A percentile compares a stretch with the other conserved stretches of the same genome.
Conservation (phyloP, 176 grass and related monocot species). For the Eragrostis nindensis region DNA sequence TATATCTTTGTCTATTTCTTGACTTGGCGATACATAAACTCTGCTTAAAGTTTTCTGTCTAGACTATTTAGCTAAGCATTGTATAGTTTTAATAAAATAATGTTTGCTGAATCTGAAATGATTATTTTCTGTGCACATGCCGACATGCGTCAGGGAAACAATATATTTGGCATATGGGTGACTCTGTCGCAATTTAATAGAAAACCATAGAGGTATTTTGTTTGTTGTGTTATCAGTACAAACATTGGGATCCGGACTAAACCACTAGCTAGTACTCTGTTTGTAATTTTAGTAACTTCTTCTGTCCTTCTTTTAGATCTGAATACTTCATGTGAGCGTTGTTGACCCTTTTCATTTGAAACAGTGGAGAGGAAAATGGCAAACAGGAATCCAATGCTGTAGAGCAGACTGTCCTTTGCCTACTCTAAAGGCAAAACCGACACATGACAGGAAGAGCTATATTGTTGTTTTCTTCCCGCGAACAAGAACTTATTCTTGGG, state of each 20-base stretch:
- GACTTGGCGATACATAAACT: background rate
- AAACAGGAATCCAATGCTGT: conserved; percentile 91
- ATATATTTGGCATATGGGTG: background rate
- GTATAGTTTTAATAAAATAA: background rate
- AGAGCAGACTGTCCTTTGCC: conserved; percentile 75
- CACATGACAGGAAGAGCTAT: conserved; percentile 84
- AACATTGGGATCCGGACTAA: background rate
- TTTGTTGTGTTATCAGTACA: conserved; percentile 20
- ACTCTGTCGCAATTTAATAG: conserved; percentile 7
- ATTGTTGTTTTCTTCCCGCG: conserved; percentile 93
- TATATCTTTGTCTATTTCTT: background rate
- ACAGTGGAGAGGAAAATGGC: conserved; percentile 99
- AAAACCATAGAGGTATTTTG: background rate
- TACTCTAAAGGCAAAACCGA: conserved; percentile 89
- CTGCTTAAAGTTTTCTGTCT: background rate
- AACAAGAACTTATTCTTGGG: conserved; percentile 90
- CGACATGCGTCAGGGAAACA: background rate
- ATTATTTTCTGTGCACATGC: background rate
- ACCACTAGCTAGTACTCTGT: background rate
- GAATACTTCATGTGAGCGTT: conserved; percentile 13
- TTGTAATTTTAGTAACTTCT: conserved; percentile 9
- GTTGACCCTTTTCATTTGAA: conserved; percentile 43
- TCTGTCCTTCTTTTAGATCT: background rate
- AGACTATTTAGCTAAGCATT: conserved; percentile 4
- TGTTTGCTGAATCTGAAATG: conserved; percentile 3